Conservation (phyloP, 2,329 filamentous ascomycete genomes). For the Trichophyton schoenleinii region DNA sequence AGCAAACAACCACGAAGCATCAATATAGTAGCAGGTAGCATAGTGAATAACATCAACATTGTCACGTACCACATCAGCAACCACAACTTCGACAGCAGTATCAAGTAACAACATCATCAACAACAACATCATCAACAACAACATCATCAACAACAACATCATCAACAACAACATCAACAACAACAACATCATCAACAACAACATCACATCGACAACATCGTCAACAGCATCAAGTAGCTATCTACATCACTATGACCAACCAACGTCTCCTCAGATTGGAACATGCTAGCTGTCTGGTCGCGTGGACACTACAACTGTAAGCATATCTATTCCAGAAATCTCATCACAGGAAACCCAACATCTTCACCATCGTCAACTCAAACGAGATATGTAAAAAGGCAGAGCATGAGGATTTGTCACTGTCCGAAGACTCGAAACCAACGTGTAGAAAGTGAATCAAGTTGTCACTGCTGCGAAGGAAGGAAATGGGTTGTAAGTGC, state of each 20-base stretch:
- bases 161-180: neutral
- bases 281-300: neutral
- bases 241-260: no score
- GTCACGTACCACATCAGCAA: no score
- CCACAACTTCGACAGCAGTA: no score
- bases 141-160: neutral
- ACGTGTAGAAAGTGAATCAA: neutral
- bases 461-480: neutral
- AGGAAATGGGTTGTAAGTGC: neutral
- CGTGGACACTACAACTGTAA: neutral
- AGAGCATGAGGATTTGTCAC: neutral
- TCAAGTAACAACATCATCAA: no score
- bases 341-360: slow-evolving; percentile 1
- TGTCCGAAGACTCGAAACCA: neutral
- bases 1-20: no score
- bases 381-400: neutral
- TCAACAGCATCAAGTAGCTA: neutral
- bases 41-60: no score
- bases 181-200: neutral
- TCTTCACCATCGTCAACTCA: neutral
- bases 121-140: neutral
- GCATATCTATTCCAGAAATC: neutral
- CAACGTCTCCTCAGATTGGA: neutral
- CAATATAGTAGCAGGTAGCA: no score
- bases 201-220: neutral